Percentiles rank a stretch among this genome's conserved stretches.
Conservation (phyloP, 768 basidiomycete genomes). For the Leucosporidium creatinivorum region DNA sequence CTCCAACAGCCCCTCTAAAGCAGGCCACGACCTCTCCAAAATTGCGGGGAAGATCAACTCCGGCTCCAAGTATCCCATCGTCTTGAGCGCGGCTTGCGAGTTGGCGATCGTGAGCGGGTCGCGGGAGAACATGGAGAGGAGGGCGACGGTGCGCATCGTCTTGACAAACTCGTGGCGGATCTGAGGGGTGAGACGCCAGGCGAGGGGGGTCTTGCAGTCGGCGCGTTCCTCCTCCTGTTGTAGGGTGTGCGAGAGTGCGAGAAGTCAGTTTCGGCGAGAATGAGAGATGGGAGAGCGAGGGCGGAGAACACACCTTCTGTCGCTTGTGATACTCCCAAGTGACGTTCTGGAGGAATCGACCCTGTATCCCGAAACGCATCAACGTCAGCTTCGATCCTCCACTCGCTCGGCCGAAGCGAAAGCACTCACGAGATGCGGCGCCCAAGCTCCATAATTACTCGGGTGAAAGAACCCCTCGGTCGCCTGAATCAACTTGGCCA, state of each 20-base stretch:
- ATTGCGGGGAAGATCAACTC: slow-evolving; percentile 74
- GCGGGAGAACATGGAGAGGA: slow-evolving; percentile 83
- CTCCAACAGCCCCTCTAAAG: slow-evolving; percentile 81
- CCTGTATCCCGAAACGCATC: slow-evolving; percentile 52
- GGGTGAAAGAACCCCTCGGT: slow-evolving; percentile 89
- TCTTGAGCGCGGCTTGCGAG: slow-evolving; percentile 71
- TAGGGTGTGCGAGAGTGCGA: slow-evolving; percentile 32
- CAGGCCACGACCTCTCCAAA: slow-evolving; percentile 73
- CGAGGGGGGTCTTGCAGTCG: slow-evolving; percentile 72
- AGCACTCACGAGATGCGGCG: slow-evolving; percentile 37
- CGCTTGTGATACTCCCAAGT: slow-evolving; percentile 74
- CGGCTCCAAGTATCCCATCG: slow-evolving; percentile 68
- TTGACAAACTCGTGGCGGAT: slow-evolving; percentile 83
- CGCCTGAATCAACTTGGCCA: slow-evolving; percentile 75
- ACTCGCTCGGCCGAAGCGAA: background rate
- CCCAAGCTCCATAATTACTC: slow-evolving; percentile 76
- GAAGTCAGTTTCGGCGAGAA: too few species aligned
- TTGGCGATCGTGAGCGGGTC: slow-evolving; percentile 65
- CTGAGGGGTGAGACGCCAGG: slow-evolving; percentile 64
- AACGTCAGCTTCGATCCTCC: background rate
- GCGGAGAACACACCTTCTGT: slow-evolving; percentile 38
- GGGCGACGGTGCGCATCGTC: slow-evolving; percentile 67
- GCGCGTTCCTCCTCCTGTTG: slow-evolving; percentile 70
- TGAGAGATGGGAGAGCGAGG: too few species aligned
- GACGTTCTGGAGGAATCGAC: slow-evolving; percentile 64